Evolutionary conservation across 2,329 filamentous ascomycete genomes (phyloP).

Genomic region (Xylaria sp.): DNA sequence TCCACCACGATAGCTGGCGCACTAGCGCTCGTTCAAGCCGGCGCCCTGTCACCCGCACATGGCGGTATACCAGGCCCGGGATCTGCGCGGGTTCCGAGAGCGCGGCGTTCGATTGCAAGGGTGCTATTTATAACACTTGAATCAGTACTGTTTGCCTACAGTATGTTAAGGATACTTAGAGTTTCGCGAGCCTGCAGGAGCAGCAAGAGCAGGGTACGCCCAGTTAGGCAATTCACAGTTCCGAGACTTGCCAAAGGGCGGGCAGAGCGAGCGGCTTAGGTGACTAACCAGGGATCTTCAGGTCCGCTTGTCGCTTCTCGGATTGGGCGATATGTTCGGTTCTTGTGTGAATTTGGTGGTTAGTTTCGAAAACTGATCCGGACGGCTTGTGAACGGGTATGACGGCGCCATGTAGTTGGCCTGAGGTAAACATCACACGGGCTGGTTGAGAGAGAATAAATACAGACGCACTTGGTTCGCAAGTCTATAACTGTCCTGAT

Average conservation of each 20-base stretch:
- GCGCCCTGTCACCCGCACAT: slow-evolving; percentile 76
- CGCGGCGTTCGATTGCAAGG: slow-evolving; percentile 55
- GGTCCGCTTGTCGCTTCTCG: slow-evolving; percentile 60
- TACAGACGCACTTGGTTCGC: slow-evolving; percentile 66
- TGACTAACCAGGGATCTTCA: slow-evolving; percentile 51
- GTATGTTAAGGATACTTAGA: too few relatives aligned
- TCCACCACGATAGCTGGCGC: slow-evolving; percentile 69
- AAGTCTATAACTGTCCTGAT: slow-evolving; percentile 80
- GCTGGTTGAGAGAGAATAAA: background rate
- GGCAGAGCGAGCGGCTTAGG: too few relatives aligned
- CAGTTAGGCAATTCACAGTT: too few relatives aligned
- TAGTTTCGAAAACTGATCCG: too few relatives aligned
- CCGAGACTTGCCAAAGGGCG: too few relatives aligned
- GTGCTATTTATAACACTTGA: too few relatives aligned
- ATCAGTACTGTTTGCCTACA: too few relatives aligned
- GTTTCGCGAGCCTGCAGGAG: too few relatives aligned
- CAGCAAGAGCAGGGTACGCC: too few relatives aligned
- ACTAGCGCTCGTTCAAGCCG: slow-evolving; percentile 72
- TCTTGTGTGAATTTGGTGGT: slow-evolving; percentile 45
- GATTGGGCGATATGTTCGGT: slow-evolving; percentile 75
- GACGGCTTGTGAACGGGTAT: background rate
- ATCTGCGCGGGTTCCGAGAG: slow-evolving; percentile 65
- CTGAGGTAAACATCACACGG: background rate
- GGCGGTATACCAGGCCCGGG: slow-evolving; percentile 64
- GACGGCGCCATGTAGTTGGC: background rate